Evolutionary conservation across 2,329 filamentous ascomycete genomes (phyloP), one percentile per base, ranked within the genome.

Genomic region (Sarocladium oryzae): DNA sequence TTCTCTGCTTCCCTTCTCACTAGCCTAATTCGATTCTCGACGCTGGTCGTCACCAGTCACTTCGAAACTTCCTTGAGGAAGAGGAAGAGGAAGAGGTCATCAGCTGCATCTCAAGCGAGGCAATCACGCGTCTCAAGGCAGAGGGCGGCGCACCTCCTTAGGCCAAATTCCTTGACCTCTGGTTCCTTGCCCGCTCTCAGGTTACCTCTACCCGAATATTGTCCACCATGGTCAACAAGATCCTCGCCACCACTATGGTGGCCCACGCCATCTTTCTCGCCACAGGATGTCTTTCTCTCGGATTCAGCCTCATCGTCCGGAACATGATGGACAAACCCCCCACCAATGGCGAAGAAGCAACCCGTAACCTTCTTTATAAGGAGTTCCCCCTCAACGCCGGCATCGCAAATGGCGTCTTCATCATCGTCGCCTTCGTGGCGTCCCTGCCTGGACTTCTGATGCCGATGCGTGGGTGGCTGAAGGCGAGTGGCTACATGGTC

Each of bases 361-460:
- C 75, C 26, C 69, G 73, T 52, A 70, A 78, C 56, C 63, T 82
- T 37, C 63, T 82, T 20, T 78, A 79, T 63, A 69, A 73, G 56
- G 63, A 65, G 26, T 79, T 82, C 52, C 79, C 79, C 9, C 65
- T 82, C 49, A 72, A 71, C 79, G 86, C 83, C 50, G 85, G 83
- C 53, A 81, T 91, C 56, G 82, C 77, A 62, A 91, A 91, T 66
- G 79, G 84, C 55, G 74, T 84, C 60, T 73, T 91, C 61, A 79
- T 90, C 63, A 82, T 92, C 66, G 62, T 81, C 59, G 82, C 84
- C 21, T 89, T 89, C 66, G 60, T 84, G 51, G 64, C 84, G 54
- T 86, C 85, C 6, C 68, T 93, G 15, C 86, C 86, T 2, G 86
- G 81, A n/a, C 71, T 92, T 51, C 75, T 85, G 55, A 79, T 86